A percentile compares a stretch with the other conserved stretches of the same genome.
These are phyloP conservation scores for Guyanaporus albipodus DNA, from an alignment of 768 basidiomycete genomes.

Conservation along the genomic window DNA sequence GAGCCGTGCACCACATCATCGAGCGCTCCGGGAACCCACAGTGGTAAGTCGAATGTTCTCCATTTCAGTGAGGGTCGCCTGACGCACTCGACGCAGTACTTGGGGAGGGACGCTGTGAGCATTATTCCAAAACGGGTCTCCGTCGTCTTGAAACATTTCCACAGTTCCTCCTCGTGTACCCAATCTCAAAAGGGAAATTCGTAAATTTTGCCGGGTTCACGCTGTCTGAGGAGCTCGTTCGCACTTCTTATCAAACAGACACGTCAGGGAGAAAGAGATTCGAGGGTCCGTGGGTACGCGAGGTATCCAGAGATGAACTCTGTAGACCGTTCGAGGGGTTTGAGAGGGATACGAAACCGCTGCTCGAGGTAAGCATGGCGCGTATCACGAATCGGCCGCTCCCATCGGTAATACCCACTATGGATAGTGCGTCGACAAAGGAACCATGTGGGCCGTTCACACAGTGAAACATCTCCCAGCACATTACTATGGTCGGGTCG, in stretches of 20 bases:
- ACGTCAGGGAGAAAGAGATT: conserved; percentile 15
- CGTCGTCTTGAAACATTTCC: not conserved
- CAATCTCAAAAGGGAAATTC: conserved; percentile 52
- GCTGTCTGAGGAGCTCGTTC: conserved; percentile 47
- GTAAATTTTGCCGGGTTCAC: conserved; percentile 64
- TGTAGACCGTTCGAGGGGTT: conserved; percentile 43
- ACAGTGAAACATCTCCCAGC: conserved; percentile 48
- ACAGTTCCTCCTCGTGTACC: conserved; percentile 61
- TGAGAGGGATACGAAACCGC: conserved; percentile 56
- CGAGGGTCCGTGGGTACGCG: conserved; percentile 45
- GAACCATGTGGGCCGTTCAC: conserved; percentile 63
- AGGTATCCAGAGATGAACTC: conserved; percentile 44
- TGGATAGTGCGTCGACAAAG: conserved; percentile 48
- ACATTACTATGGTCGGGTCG: conserved; percentile 51
- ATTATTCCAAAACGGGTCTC: not conserved
- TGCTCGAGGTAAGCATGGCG: conserved; percentile 45
- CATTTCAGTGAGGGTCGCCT: conserved; percentile 1
- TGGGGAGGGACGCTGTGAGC: conserved; percentile 48
- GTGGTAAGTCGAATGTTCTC: conserved; percentile 35
- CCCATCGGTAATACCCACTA: not conserved
- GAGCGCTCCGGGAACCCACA: conserved; percentile 42
- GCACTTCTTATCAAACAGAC: conserved; percentile 35
- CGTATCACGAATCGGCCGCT: not conserved
- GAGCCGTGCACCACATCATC: conserved; percentile 43
- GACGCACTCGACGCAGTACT: conserved; percentile 39